phyloP scores from a whole-genome alignment of 1,139 yeast genomes.

The Magnusiomyces tetraspermus region DNA sequence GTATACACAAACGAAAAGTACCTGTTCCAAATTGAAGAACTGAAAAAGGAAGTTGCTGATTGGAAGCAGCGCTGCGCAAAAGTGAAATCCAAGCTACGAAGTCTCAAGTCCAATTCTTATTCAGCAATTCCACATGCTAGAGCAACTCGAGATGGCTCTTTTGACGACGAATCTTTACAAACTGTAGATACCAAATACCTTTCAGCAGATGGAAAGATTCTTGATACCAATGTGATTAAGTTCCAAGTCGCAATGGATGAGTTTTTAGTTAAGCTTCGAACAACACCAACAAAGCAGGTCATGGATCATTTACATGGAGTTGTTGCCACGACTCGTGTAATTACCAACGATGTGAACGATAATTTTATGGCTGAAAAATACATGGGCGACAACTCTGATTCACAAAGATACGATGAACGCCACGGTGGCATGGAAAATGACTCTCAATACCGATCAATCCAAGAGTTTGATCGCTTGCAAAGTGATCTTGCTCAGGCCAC shows the following conservation, averaged over 20 bases:
- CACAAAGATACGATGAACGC: neutral
- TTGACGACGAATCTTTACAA: neutral
- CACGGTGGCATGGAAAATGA: neutral
- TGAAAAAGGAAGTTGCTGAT: conserved; percentile 31
- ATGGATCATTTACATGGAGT: conserved; percentile 30
- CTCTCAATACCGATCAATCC: neutral
- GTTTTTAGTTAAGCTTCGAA: conserved; percentile 25
- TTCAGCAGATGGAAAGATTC: conserved; percentile 21
- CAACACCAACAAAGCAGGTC: conserved; percentile 17
- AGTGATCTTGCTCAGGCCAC: conserved; percentile 26
- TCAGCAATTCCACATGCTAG: conserved; percentile 11
- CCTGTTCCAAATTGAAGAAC: conserved; percentile 24
- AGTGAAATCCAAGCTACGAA: conserved; percentile 28
- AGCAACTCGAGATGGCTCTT: neutral
- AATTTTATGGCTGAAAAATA: conserved; percentile 22
- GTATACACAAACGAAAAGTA: conserved; percentile 23
- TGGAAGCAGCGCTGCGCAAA: conserved; percentile 33
- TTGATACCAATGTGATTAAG: conserved; percentile 23
- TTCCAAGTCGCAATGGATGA: conserved; percentile 31
- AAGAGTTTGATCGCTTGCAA: conserved; percentile 17
- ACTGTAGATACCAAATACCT: conserved; percentile 3
- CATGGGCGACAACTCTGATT: neutral
- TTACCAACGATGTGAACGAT: conserved; percentile 34
- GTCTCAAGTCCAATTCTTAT: conserved; percentile 25
- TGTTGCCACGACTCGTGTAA: conserved; percentile 31